These are phyloP conservation scores for Neurospora sublineolata DNA, from an alignment of 495 filamentous ascomycete genomes.

Conservation along the genomic window DNA sequence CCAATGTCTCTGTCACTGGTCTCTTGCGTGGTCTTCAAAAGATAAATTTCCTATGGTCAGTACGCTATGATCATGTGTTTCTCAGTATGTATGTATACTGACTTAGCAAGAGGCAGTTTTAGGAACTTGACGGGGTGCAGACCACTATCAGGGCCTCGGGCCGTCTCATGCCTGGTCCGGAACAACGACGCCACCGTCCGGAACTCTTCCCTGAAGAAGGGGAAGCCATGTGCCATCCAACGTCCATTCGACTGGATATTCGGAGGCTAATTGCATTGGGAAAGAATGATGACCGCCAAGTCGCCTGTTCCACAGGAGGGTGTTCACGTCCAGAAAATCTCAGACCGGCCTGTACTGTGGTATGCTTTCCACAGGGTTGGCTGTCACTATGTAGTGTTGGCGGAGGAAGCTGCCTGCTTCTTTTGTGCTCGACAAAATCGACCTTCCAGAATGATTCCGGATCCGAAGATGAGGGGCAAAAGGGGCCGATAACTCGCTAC, in stretches of 20 bases:
- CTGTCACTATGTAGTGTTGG: not conserved
- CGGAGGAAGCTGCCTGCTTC: slow-evolving; percentile 1
- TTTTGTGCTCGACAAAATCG: slow-evolving; percentile 1
- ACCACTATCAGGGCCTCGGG: not conserved
- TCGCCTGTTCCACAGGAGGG: not conserved
- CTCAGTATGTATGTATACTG: not conserved
- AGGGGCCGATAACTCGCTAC: not conserved
- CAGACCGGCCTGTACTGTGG: slow-evolving; percentile 2
- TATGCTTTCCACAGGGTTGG: not conserved
- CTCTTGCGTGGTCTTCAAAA: not conserved
- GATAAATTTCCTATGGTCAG: not conserved
- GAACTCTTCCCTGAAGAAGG: slow-evolving; percentile 13
- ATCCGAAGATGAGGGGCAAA: not conserved
- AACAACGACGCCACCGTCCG: slow-evolving; percentile 8
- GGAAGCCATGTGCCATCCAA: slow-evolving; percentile 12
- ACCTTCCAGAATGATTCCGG: slow-evolving; percentile 7
- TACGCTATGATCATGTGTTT: not conserved
- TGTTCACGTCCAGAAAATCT: not conserved
- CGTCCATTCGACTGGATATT: slow-evolving; percentile 6
- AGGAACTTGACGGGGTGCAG: not conserved
- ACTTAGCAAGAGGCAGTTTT: not conserved
- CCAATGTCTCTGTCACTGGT: not conserved
- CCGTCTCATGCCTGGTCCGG: not conserved
- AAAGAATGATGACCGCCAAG: slow-evolving; percentile 6
- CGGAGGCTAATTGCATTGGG: slow-evolving; percentile 1